Conservation (phyloP, 1,284 basidiomycete species). For the Hypsizygus ulmarius region DNA sequence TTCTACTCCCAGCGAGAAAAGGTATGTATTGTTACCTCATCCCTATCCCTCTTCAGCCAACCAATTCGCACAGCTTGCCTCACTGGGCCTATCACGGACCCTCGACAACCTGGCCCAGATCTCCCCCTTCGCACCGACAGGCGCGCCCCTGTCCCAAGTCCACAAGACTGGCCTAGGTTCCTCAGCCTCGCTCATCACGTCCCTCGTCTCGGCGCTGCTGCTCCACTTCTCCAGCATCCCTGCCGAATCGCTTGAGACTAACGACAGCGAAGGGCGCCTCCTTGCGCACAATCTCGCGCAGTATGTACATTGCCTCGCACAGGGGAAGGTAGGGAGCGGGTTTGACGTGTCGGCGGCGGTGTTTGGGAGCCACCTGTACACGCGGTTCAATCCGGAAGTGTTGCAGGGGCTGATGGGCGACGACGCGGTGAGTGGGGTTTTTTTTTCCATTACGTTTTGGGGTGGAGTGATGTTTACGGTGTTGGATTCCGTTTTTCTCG, state of each 20-base stretch:
- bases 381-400: conserved; percentile 79
- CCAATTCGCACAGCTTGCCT: conserved; percentile 49
- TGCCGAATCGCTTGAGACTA: conserved; percentile 42
- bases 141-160: conserved; percentile 70
- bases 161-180: conserved; percentile 99
- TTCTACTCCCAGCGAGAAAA: conserved; percentile 94
- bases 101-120: conserved; percentile 62
- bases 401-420: conserved; percentile 68
- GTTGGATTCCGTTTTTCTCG: background rate
- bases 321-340: conserved; percentile 97
- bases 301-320: conserved; percentile 93
- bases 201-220: conserved; percentile 84
- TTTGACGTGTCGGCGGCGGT: conserved; percentile 96
- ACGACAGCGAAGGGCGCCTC: conserved; percentile 44
- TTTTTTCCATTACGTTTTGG: conserved; percentile 2
- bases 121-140: conserved; percentile 74
- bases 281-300: conserved; percentile 94
- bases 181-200: conserved; percentile 95
- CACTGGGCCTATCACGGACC: conserved; percentile 57
- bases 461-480: too few relatives aligned
- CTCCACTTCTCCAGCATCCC: conserved; percentile 72
- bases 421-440: conserved; percentile 36
- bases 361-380: conserved; percentile 94
- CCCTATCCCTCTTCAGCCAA: conserved; percentile 19
- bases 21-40: conserved; percentile 37